phyloP scores from a whole-genome alignment of 106 monocot species.

The Dendrobium officinale region DNA sequence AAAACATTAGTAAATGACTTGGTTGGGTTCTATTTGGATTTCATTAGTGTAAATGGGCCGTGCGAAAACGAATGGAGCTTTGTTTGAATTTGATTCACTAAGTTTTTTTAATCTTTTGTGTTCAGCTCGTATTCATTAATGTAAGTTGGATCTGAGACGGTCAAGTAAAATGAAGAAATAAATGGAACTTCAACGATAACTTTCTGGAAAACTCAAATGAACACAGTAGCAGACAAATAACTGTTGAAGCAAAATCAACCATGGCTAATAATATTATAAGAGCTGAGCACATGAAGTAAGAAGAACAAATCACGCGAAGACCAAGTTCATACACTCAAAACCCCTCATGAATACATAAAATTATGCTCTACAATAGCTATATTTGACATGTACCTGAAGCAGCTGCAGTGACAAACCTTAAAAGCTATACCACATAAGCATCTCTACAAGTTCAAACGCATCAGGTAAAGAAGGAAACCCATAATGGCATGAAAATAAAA shows the following conservation, averaged over 20 bases:
- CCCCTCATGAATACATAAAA: neutral
- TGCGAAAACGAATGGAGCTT: too few species aligned
- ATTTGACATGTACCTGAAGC: neutral
- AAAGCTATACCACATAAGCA: neutral
- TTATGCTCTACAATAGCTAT: neutral
- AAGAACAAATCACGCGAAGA: neutral
- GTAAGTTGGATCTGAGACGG: neutral
- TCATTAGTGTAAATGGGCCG: too few species aligned
- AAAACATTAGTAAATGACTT: too few species aligned
- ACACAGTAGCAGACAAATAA: neutral
- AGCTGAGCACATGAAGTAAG: neutral
- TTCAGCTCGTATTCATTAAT: too few species aligned
- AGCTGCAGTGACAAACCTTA: neutral
- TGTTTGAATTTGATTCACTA: too few species aligned
- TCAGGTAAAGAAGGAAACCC: neutral
- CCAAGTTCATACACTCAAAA: slow-evolving; percentile 1
- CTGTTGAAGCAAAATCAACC: neutral
- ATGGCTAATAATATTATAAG: neutral
- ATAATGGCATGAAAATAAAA: neutral
- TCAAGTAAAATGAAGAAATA: neutral
- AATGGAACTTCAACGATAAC: neutral
- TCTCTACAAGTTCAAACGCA: neutral
- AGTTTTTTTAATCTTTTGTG: too few species aligned
- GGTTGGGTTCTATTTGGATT: too few species aligned
- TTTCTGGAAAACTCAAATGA: neutral